Evolutionary conservation across 1,284 basidiomycete genomes (phyloP).

Genomic region (Anthracocystis setariae): DNA sequence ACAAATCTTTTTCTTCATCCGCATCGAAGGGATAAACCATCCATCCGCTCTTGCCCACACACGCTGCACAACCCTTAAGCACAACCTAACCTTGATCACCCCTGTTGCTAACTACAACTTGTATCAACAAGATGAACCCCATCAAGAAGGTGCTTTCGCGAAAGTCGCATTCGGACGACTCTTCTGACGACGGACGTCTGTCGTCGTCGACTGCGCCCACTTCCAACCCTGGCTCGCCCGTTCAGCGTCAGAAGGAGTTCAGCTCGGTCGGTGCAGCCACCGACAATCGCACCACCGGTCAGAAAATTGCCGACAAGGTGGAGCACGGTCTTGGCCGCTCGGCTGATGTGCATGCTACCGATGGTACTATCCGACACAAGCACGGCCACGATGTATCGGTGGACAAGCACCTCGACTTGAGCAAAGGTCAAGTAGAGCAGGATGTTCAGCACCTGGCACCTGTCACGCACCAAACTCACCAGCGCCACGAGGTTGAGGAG

Average conservation of each 20-base stretch:
- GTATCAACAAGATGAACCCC: conserved; percentile 50
- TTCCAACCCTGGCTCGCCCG: conserved; percentile 40
- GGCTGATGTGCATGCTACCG: conserved; percentile 42
- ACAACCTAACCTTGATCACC: no score
- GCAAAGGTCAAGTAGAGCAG: conserved; percentile 62
- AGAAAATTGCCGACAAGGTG: conserved; percentile 41
- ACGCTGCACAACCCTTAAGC: conserved; percentile 1
- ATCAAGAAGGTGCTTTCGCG: conserved; percentile 50
- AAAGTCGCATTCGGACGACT: conserved; percentile 36
- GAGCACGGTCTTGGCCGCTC: conserved; percentile 47
- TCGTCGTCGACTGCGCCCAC: conserved; percentile 35
- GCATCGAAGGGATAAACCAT: conserved; percentile 5
- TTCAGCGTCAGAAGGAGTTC: conserved; percentile 23
- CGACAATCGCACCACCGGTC: conserved; percentile 16
- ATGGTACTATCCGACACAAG: conserved; percentile 47
- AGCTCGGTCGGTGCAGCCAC: conserved; percentile 14
- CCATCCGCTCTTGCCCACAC: conserved; percentile 19
- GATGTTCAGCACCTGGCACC: conserved; percentile 67
- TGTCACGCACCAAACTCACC: conserved; percentile 61
- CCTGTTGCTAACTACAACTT: no score
- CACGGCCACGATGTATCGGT: conserved; percentile 36
- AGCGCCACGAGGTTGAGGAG: conserved; percentile 68
- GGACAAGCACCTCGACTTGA: conserved; percentile 57
- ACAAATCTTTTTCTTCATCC: conserved; percentile 9
- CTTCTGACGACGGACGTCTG: conserved; percentile 35